Evolutionary conservation across 164 flowering plant species (phyloP).

Genomic region (Brasenia schreberi): DNA sequence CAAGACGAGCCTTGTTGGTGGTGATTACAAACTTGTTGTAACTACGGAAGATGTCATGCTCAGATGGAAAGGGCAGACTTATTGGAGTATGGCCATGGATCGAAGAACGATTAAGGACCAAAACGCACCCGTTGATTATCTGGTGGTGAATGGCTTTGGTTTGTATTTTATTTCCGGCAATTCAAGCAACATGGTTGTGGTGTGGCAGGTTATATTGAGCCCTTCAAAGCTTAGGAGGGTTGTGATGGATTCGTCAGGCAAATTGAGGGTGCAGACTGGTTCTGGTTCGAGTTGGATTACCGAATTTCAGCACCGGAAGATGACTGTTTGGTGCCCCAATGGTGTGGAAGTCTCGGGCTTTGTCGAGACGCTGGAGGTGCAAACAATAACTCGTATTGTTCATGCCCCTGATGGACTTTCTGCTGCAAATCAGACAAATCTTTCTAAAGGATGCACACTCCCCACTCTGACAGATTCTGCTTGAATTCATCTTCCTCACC

Average conservation of each 20-base stretch:
- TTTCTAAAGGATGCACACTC: constrained; percentile 17
- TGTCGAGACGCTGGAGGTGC: constrained; percentile 18
- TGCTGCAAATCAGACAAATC: constrained; percentile 2
- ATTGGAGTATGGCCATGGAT: constrained; percentile 67
- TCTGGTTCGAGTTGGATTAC: constrained; percentile 11
- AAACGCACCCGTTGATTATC: constrained; percentile 21
- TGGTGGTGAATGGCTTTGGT: constrained; percentile 44
- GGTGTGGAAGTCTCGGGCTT: constrained; percentile 49
- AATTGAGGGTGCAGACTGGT: constrained; percentile 28
- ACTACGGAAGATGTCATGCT: constrained; percentile 30
- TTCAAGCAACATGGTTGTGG: constrained; percentile 14
- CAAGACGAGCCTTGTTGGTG: constrained; percentile 24
- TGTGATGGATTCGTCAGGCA: constrained; percentile 34
- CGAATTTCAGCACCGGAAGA: constrained; percentile 41
- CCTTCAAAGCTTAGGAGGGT: constrained; percentile 36
- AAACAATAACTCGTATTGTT: neutral
- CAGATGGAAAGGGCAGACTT: constrained; percentile 43
- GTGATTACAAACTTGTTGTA: constrained; percentile 33
- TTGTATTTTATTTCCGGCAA: constrained; percentile 32
- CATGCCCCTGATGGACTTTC: constrained; percentile 2
- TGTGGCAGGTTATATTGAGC: constrained; percentile 25
- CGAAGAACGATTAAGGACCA: constrained; percentile 26
- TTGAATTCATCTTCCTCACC: neutral
- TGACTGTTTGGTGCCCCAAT: constrained; percentile 38
- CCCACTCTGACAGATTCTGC: neutral